These are phyloP conservation scores for Strobilomyces echinocephalus DNA, from an alignment of 768 basidiomycete genomes.

Conservation along the genomic window DNA sequence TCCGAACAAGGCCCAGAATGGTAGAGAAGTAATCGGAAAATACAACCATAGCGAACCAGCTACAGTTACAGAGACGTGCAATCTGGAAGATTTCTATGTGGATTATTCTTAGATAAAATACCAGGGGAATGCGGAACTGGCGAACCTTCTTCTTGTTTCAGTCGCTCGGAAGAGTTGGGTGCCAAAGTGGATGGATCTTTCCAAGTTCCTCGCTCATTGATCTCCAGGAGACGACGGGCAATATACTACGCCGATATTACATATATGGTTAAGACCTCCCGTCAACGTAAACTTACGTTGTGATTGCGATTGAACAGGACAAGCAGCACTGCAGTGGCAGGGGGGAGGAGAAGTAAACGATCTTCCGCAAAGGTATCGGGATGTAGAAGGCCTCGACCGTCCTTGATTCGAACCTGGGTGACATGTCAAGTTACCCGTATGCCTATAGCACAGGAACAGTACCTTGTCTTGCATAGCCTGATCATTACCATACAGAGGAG, in stretches of 20 bases:
- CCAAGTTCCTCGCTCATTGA: conserved; percentile 72
- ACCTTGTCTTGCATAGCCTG: conserved; percentile 56
- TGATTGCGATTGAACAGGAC: conserved; percentile 90
- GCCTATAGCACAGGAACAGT: conserved; percentile 19
- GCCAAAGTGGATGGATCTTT: conserved; percentile 48
- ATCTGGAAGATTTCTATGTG: conserved; percentile 74
- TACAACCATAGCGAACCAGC: conserved; percentile 74
- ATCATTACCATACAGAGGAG: conserved; percentile 76
- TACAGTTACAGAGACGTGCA: conserved; percentile 70
- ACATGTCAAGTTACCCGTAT: neutral
- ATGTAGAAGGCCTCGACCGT: conserved; percentile 62
- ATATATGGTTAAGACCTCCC: neutral
- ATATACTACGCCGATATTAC: conserved; percentile 53
- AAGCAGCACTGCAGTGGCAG: conserved; percentile 66
- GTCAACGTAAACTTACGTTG: conserved; percentile 48
- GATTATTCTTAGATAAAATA: conserved; percentile 8
- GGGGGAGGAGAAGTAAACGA: conserved; percentile 72
- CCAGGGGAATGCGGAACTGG: neutral
- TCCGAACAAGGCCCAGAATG: conserved; percentile 73
- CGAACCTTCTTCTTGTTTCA: conserved; percentile 53
- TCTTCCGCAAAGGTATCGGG: conserved; percentile 80
- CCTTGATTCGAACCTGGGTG: conserved; percentile 33
- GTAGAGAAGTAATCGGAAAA: conserved; percentile 80
- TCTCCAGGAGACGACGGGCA: conserved; percentile 67
- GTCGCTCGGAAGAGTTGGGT: conserved; percentile 30